Evolutionary conservation across 2,329 filamentous ascomycete species (phyloP).

Genomic region (Penicillium sp.): DNA sequence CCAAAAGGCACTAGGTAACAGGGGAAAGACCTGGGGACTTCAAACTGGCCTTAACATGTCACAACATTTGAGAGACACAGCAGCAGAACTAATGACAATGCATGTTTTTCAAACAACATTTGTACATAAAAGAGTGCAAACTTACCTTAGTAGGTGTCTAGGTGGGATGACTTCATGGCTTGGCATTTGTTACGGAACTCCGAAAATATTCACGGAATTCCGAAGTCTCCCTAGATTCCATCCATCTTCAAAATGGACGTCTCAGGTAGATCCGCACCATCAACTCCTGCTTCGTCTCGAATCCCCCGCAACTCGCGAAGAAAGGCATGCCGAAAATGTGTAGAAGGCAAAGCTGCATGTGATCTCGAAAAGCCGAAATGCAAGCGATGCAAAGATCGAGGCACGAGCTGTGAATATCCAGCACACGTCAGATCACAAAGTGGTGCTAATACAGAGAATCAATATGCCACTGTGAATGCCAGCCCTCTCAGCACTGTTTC

Average conservation of each 20-base stretch:
- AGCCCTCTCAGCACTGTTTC: background rate
- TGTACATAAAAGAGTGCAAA: background rate
- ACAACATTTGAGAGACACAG: no score
- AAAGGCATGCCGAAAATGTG: slow-evolving; percentile 22
- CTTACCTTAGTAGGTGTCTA: background rate
- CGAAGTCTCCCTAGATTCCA: background rate
- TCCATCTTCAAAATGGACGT: background rate
- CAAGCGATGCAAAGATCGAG: slow-evolving; percentile 18
- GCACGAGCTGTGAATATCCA: slow-evolving; percentile 20
- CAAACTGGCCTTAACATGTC: background rate
- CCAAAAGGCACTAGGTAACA: background rate
- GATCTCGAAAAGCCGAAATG: slow-evolving; percentile 20
- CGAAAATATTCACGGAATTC: background rate
- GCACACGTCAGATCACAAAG: no score
- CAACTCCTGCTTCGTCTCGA: background rate
- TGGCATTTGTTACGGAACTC: background rate
- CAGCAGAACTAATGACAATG: no score
- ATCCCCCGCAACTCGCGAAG: slow-evolving; percentile 13
- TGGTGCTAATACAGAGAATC: background rate
- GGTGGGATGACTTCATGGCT: background rate
- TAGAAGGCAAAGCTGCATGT: slow-evolving; percentile 22
- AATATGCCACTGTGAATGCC: background rate
- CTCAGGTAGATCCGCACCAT: background rate
- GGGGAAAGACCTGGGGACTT: background rate
- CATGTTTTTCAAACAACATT: background rate